These are phyloP conservation scores for Oryza meyeriana DNA, from an alignment of 176 grass and related monocot genomes.

Conservation along the genomic window DNA sequence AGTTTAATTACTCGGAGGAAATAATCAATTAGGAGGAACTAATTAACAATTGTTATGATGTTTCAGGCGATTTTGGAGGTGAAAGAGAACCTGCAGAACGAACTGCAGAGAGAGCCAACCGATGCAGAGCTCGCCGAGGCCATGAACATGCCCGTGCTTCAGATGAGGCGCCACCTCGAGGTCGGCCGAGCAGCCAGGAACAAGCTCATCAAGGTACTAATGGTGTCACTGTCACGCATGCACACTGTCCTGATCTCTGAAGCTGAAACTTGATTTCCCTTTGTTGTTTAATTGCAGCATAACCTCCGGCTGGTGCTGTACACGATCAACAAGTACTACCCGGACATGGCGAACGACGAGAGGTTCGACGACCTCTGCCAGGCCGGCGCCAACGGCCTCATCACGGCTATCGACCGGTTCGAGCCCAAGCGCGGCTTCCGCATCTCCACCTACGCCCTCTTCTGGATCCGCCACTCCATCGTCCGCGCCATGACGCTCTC, in stretches of 20 bases:
- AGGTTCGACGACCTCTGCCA: slow-evolving; percentile 84
- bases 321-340: slow-evolving; percentile 82
- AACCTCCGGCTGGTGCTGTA: slow-evolving; percentile 82
- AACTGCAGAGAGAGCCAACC: slow-evolving; percentile 52
- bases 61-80: slow-evolving; percentile 48
- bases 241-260: background rate
- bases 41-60: background rate
- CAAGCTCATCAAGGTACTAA: slow-evolving; percentile 73
- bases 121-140: slow-evolving; percentile 53
- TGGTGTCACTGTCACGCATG: background rate
- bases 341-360: slow-evolving; percentile 54
- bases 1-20: background rate
- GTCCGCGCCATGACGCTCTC: slow-evolving; percentile 65
- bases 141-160: slow-evolving; percentile 44
- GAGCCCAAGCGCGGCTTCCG: slow-evolving; percentile 74
- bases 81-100: slow-evolving; percentile 46
- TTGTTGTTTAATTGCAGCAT: slow-evolving; percentile 47
- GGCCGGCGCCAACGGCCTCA: slow-evolving; percentile 77
- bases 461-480: slow-evolving; percentile 92
- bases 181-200: slow-evolving; percentile 63
- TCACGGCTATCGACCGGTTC: slow-evolving; percentile 77
- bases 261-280: too few relatives aligned
- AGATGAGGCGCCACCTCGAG: slow-evolving; percentile 44
- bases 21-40: background rate
- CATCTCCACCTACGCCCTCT: slow-evolving; percentile 82